Conservation (phyloP, 164 flowering plant genomes). For the Magnolia officinalis region DNA sequence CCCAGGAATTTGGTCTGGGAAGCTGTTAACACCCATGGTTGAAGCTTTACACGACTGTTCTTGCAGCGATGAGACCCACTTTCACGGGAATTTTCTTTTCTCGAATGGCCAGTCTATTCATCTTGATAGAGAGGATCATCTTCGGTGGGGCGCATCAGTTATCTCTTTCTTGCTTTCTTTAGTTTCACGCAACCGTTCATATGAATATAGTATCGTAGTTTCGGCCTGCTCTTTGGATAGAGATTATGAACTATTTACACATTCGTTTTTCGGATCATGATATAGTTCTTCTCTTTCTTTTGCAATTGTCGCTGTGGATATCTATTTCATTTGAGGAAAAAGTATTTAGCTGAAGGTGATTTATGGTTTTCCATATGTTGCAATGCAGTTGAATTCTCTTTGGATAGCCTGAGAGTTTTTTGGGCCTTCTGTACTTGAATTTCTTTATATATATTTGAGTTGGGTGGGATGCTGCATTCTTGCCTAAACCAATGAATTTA, state of each 20-base stretch:
- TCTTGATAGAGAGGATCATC: not conserved
- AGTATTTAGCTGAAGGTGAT: not conserved
- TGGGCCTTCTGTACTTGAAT: not conserved
- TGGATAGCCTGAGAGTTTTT: not conserved
- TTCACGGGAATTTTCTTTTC: not conserved
- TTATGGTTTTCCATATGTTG: not conserved
- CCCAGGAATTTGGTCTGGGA: constrained; percentile 64
- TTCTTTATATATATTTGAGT: not conserved
- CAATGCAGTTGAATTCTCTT: not conserved
- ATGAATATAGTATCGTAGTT: not conserved
- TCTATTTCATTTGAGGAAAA: not conserved
- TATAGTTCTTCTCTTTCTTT: not conserved
- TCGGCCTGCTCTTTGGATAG: not conserved
- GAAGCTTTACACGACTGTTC: constrained; percentile 7
- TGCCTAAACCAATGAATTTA: not conserved
- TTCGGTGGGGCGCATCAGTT: not conserved
- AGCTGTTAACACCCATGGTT: constrained; percentile 69
- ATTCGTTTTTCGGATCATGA: not conserved
- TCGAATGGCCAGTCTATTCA: not conserved
- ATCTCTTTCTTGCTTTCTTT: too few species aligned
- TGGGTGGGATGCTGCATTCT: not conserved
- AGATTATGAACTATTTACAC: not conserved
- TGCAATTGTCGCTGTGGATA: not conserved
- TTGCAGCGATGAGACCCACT: not conserved
- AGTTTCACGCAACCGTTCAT: not conserved